Evolutionary conservation across 495 filamentous ascomycete genomes (phyloP).

Genomic region (Neurospora africana): DNA sequence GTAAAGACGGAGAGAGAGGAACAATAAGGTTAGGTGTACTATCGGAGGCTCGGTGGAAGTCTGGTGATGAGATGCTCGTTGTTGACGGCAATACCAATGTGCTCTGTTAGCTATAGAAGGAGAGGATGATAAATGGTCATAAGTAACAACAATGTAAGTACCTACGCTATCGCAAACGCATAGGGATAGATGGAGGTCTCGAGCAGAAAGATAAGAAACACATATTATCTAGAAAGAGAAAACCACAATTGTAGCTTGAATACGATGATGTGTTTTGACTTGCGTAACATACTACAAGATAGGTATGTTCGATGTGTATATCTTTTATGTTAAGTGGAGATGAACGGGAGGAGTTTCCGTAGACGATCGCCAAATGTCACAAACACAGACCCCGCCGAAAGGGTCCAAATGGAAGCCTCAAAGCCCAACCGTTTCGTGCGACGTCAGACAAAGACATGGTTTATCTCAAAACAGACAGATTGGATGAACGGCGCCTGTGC

Average conservation of each 20-base stretch:
- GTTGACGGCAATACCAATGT: background rate
- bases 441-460: background rate
- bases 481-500: background rate
- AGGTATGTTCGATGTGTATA: background rate
- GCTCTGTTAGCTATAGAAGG: background rate
- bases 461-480: background rate
- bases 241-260: background rate
- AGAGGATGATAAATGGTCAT: background rate
- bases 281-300: background rate
- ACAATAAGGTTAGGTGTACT: background rate
- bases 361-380: background rate
- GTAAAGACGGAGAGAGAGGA: background rate
- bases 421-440: background rate
- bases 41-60: background rate
- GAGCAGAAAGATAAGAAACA: background rate
- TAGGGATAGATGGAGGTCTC: background rate
- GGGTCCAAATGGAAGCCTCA: background rate
- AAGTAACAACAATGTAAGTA: background rate
- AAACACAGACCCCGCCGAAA: background rate
- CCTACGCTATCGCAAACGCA: background rate
- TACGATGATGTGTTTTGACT: background rate
- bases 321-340: background rate
- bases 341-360: background rate
- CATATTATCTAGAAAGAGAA: background rate
- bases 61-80: background rate